These are phyloP conservation scores for Phialophora expanda DNA, from an alignment of 2,329 filamentous ascomycete species.

Conservation along the genomic window DNA sequence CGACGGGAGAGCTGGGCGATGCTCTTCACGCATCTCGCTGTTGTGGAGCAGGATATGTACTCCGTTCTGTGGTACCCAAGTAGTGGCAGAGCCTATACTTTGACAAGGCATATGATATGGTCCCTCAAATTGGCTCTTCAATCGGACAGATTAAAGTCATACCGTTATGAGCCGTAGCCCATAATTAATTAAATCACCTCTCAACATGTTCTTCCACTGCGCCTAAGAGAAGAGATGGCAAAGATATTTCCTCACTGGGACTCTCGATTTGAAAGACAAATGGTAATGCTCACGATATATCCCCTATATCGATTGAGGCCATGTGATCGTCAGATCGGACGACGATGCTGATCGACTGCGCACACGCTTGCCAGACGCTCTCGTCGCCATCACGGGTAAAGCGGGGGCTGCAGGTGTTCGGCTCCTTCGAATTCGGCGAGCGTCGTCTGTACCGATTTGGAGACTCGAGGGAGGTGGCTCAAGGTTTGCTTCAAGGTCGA, in stretches of 20 bases:
- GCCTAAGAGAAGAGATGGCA: too few relatives aligned
- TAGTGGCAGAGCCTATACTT: too few relatives aligned
- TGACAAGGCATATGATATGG: too few relatives aligned
- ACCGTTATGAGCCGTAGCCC: too few relatives aligned
- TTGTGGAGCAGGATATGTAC: too few relatives aligned
- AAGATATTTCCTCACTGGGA: too few relatives aligned
- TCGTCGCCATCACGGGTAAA: conserved; percentile 9
- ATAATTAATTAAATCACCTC: too few relatives aligned
- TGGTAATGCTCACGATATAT: background rate
- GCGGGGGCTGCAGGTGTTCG: conserved; percentile 14
- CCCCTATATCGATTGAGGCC: background rate
- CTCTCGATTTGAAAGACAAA: background rate
- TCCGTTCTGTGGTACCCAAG: too few relatives aligned
- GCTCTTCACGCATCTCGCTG: too few relatives aligned
- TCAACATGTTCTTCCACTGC: too few relatives aligned
- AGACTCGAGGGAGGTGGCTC: conserved; percentile 41
- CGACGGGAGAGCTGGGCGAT: background rate
- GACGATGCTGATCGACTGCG: background rate
- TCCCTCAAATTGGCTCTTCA: too few relatives aligned
- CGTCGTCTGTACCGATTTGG: conserved; percentile 41
- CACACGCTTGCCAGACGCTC: background rate
- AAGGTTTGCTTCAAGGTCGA: conserved; percentile 40
- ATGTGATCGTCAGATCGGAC: background rate
- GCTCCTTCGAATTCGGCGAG: conserved; percentile 30
- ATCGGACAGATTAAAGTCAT: too few relatives aligned